Evolutionary conservation across 1,139 yeast genomes (phyloP), one percentile per base, ranked within the genome.

Genomic region (Candida glucosophila): DNA sequence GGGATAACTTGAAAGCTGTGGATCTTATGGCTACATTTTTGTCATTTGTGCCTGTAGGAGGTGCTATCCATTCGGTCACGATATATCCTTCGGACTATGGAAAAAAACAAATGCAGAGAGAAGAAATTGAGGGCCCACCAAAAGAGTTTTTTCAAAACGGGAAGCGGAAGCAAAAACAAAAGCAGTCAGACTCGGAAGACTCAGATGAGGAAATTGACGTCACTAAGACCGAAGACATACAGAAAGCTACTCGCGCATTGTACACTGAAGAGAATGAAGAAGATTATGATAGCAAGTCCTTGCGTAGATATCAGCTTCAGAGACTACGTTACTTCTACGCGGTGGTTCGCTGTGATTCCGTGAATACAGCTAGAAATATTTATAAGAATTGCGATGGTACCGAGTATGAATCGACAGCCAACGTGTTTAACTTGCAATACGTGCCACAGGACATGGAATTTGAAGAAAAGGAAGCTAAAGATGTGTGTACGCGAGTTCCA

Each of bases 51-150:
- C 95, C 96, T 10, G 55, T 73, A 20, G 73, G 71, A 22, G 94
- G 95, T 2, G 57, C 64, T 23, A 79, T 92, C 29, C 53, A 61
- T 26, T 72, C 75, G n/a, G 78, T 92, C 6, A 51, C 72, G 6
- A 75, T 92, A n/a, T 85, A 67, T 43, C 96, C 96, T 11, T 81
- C 95, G 31, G 95, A 90, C 44, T 92, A 74, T 49, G 99, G 99
- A 20, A 90, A 86, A 48, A 81, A 82, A 47, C 78, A 86, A 46
- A 78, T 92, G 90, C 83, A 79, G 35, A 73, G 73, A 39, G 99
- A 92, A 55, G 95, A 86, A 39, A 44, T 70, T 4, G 90, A 83
- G 44, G 99, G 99, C 0, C 99, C 99, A 3, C 88, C 97, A 34
- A 73, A 69, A 40, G 95, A 86, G 22, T 52, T 90, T 13, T 90